Base-by-base conservation (phyloP, 305 asterid species). In the Caryopteris hybrid region DNA sequence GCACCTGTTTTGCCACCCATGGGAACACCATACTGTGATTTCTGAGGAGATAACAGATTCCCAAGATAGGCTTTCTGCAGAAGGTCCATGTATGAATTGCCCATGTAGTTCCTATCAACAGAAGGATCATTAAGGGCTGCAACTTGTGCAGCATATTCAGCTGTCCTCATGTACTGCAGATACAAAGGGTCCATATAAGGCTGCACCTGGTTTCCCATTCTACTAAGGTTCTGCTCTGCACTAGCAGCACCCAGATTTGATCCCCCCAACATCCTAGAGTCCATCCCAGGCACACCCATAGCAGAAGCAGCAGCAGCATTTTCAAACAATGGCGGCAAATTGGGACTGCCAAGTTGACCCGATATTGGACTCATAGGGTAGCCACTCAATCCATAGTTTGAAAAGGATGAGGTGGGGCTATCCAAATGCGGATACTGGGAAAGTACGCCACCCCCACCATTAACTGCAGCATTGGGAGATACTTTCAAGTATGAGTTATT, bases 261-360 rank as follows among this genome's bases (percentile, higher is more conserved):
- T 22, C 80, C 97, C 7, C 86, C 94, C 62, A 85, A 74, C 77
- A 89, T 73, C 70, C 95, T 81, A 46, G 95, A 68, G 72, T 88
- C 98, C 89, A 94, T 77, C 53, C 98, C 95, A 27, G 96, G 96
- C 21, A 83, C 73, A 72, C 59, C 97, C 86, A 94, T 82, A 38
- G 92, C 98, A 54, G 99, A 89, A 47, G 91, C 96, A 41, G 89
- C 95, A 71, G 94, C 97, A 76, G 97, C 99, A 75, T 88, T 94
- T 85, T 89, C 99, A 81, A 86, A 94, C 82, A 91, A 69, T 0
- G 97, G 99, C 9, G 99, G 98, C 72, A 94, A 80, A 72, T 89
- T 89, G 14, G 78, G 61, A 77, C 81, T 80, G 6, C 95, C 93
- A 42, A 84, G 85, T 64, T 85, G 95, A 59, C 90, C 88, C 2